Conservation (phyloP, 2,329 filamentous ascomycete species). For the Cercospora sp. region DNA sequence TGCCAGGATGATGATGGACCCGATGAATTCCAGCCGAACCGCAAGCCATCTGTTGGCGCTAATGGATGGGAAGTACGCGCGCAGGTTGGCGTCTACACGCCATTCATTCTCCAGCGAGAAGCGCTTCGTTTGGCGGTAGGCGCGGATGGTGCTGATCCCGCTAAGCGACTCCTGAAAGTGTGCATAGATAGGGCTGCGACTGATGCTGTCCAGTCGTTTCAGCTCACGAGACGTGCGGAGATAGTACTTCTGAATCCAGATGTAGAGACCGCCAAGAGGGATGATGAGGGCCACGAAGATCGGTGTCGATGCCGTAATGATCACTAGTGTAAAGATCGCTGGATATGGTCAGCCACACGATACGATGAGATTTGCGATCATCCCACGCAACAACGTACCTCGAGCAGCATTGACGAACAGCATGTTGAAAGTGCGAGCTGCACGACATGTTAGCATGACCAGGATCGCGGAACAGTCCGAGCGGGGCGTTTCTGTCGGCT, state of each 20-base stretch:
- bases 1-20: slow-evolving; percentile 86
- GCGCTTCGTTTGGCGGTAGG: slow-evolving; percentile 82
- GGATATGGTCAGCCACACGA: slow-evolving; percentile 17
- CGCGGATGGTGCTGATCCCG: slow-evolving; percentile 91
- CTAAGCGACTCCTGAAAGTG: slow-evolving; percentile 98
- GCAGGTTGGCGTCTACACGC: slow-evolving; percentile 91
- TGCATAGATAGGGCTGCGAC: slow-evolving; percentile 91
- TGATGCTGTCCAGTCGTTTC: slow-evolving; percentile 93
- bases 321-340: slow-evolving; percentile 74
- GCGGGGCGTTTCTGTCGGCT: slow-evolving; percentile 19
- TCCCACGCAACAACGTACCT: slow-evolving; percentile 42
- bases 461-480: slow-evolving; percentile 2
- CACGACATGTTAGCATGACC: slow-evolving; percentile 11
- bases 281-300: slow-evolving; percentile 78
- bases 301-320: slow-evolving; percentile 81
- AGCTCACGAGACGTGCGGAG: slow-evolving; percentile 92
- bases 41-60: slow-evolving; percentile 90
- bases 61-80: slow-evolving; percentile 93
- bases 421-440: slow-evolving; percentile 88
- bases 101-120: slow-evolving; percentile 96
- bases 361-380: slow-evolving; percentile 4
- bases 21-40: slow-evolving; percentile 91
- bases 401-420: slow-evolving; percentile 53
- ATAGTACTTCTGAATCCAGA: slow-evolving; percentile 96
- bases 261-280: slow-evolving; percentile 77